phyloP scores from a whole-genome alignment of 2,329 filamentous ascomycete genomes.

The Hawksworthiomyces lignivorus region DNA sequence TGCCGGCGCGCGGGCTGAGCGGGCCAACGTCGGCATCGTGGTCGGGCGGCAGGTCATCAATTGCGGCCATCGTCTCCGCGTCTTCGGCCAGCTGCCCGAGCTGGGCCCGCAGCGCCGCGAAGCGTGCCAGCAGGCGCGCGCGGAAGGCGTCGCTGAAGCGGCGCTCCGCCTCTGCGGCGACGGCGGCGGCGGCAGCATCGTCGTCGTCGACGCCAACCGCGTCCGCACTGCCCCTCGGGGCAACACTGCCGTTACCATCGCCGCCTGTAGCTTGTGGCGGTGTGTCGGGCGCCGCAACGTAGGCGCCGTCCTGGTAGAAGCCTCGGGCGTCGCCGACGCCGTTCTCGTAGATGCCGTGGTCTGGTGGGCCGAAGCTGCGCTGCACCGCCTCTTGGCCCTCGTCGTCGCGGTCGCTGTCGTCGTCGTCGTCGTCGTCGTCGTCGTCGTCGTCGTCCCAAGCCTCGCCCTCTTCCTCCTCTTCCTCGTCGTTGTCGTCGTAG shows the following conservation, averaged over 20 bases:
- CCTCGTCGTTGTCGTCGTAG: slow-evolving; percentile 17
- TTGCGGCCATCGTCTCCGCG: slow-evolving; percentile 42
- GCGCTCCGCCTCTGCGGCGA: slow-evolving; percentile 9
- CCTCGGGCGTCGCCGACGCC: slow-evolving; percentile 49
- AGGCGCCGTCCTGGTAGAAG: slow-evolving; percentile 72
- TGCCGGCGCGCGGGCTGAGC: slow-evolving; percentile 43
- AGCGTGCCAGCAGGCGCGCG: slow-evolving; percentile 55
- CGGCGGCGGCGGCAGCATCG: slow-evolving; percentile 22
- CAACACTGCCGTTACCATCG: slow-evolving; percentile 18
- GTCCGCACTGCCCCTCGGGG: too few relatives aligned
- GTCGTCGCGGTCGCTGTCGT: slow-evolving; percentile 17
- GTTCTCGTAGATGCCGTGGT: slow-evolving; percentile 39
- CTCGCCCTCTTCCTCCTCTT: slow-evolving; percentile 20
- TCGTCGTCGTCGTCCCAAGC: background rate
- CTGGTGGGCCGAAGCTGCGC: too few relatives aligned
- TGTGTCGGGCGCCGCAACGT: slow-evolving; percentile 55
- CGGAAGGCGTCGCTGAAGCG: slow-evolving; percentile 61
- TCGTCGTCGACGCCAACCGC: slow-evolving; percentile 17
- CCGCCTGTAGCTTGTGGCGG: too few relatives aligned
- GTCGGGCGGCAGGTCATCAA: slow-evolving; percentile 44
- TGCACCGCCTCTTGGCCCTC: too few relatives aligned
- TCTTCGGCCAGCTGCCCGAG: too few relatives aligned
- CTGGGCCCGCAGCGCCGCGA: slow-evolving; percentile 53
- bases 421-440: slow-evolving; percentile 17
- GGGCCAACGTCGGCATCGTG: slow-evolving; percentile 48